phyloP scores from a whole-genome alignment of 2,329 filamentous ascomycete species.

The Apiospora hydei region DNA sequence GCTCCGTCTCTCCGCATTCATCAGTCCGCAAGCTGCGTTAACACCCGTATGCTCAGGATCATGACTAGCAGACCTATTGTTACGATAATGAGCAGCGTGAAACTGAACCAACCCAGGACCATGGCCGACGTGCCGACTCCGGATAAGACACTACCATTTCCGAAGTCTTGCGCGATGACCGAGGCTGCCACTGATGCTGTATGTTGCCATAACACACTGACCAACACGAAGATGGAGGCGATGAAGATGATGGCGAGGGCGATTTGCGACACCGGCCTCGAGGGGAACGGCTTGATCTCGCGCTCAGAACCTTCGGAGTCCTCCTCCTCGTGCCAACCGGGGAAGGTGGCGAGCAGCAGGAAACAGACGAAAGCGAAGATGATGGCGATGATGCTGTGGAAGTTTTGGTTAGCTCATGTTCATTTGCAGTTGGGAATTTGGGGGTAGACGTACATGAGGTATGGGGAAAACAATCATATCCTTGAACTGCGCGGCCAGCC shows the following conservation, averaged over 20 bases:
- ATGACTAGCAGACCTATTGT: conserved; percentile 95
- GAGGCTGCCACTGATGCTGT: conserved; percentile 95
- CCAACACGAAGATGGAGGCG: conserved; percentile 73
- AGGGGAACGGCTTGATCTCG: conserved; percentile 94
- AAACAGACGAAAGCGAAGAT: conserved; percentile 97
- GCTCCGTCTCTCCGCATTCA: background rate
- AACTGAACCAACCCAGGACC: conserved; percentile 98
- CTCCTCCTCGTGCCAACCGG: conserved; percentile 93
- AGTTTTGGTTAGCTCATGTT: conserved; percentile 25
- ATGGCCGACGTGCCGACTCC: conserved; percentile 76
- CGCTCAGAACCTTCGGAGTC: conserved; percentile 82
- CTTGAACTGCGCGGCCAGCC: conserved; percentile 97
- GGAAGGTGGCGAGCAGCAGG: conserved; percentile 93
- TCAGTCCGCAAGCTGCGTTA: conserved; percentile 65
- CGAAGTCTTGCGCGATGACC: conserved; percentile 71
- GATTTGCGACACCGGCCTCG: conserved; percentile 88
- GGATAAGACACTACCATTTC: conserved; percentile 45
- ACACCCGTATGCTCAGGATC: conserved; percentile 89
- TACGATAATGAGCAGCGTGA: conserved; percentile 90
- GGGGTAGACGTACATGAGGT: conserved; percentile 75
- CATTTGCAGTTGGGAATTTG: background rate
- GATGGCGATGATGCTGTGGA: conserved; percentile 87
- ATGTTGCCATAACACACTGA: conserved; percentile 87
- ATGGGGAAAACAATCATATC: conserved; percentile 98
- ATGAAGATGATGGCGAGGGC: conserved; percentile 92